Evolutionary conservation across 2,329 filamentous ascomycete genomes (phyloP), one percentile per base, ranked within the genome.

Genomic region (Talaromyces piceae): DNA sequence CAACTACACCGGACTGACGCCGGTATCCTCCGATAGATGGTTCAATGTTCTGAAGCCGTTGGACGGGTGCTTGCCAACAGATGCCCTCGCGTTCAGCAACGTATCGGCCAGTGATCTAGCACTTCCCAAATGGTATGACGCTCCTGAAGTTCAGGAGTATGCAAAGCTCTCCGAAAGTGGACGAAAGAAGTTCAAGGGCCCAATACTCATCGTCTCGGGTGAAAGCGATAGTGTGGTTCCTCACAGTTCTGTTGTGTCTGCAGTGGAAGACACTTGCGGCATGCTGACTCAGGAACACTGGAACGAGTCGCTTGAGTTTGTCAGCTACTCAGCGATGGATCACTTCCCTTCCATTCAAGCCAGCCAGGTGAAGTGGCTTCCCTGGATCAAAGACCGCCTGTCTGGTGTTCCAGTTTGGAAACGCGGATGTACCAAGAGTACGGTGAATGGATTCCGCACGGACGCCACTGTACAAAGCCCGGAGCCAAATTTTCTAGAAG

Each of bases 261-360:
- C 49, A 11, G 43, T 51, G 2, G 49, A 51, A 11, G 49, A 51
- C 6, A 46, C 49, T 46, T 51, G 49, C 31, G 23, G n/a, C 2
- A 51, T 51, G 49, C n/a, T 51, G 25, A 51, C 33, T 20, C 30
- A 46, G 3, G 33, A 39, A 11, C 49, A 41, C 12, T 51, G 49
- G 49, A 41, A 46, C 3, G 49, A 51, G 33, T 51, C 43, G 16
- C 33, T 45, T 1, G 41, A 47, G 23, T 23, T 51, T 5, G 26
- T 51, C 49, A 51, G 41, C 1, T 51, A 51, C 20, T 51, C 43
- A 13, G 49, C 49, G 13, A 51, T 51, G 41, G 33, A 46, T 12
- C 49, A 46, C 30, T 51, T 51, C 18, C 49, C 49, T 27, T 30
- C 31, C 49, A 51, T 51, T 30, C 43, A 51, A 41, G 49, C 49